Evolutionary conservation across 768 basidiomycete genomes (phyloP).

Genomic region (Clavulina sp.): DNA sequence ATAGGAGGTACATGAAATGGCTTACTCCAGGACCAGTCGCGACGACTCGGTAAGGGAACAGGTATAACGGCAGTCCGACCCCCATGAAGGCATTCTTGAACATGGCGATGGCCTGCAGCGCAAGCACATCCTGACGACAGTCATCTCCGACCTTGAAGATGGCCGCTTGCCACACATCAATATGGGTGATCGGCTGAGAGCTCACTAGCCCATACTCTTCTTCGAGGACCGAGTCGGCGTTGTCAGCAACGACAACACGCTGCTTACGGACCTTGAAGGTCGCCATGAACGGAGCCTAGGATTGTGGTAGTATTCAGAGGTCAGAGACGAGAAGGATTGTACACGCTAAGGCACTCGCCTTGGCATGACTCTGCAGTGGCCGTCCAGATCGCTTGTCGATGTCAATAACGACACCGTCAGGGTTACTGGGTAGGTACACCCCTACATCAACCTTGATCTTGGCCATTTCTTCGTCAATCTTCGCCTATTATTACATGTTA

Average conservation of each 20-base stretch:
- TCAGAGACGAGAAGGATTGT: background rate
- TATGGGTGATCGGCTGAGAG: conserved; percentile 35
- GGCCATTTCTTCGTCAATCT: conserved; percentile 99
- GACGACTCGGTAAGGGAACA: conserved; percentile 92
- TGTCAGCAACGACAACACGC: conserved; percentile 40
- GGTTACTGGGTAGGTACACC: conserved; percentile 93
- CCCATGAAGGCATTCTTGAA: conserved; percentile 90
- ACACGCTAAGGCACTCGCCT: conserved; percentile 39
- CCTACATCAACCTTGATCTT: conserved; percentile 87
- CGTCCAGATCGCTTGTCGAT: conserved; percentile 93
- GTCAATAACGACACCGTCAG: conserved; percentile 91
- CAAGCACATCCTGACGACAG: conserved; percentile 95
- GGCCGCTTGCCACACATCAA: conserved; percentile 91
- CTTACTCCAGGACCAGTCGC: conserved; percentile 17
- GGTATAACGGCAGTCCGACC: conserved; percentile 75
- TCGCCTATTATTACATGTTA: conserved; percentile 38
- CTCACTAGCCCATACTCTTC: conserved; percentile 15
- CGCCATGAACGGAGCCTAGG: conserved; percentile 98
- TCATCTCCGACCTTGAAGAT: conserved; percentile 99
- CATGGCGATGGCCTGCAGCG: conserved; percentile 95
- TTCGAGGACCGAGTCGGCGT: conserved; percentile 59
- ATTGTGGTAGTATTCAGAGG: background rate
- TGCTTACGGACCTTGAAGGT: conserved; percentile 97
- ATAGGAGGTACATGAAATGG: conserved; percentile 4
- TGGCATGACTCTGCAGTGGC: conserved; percentile 93